These are phyloP conservation scores for Pichia deserticola DNA, from an alignment of 805 yeast genomes.

Conservation along the genomic window DNA sequence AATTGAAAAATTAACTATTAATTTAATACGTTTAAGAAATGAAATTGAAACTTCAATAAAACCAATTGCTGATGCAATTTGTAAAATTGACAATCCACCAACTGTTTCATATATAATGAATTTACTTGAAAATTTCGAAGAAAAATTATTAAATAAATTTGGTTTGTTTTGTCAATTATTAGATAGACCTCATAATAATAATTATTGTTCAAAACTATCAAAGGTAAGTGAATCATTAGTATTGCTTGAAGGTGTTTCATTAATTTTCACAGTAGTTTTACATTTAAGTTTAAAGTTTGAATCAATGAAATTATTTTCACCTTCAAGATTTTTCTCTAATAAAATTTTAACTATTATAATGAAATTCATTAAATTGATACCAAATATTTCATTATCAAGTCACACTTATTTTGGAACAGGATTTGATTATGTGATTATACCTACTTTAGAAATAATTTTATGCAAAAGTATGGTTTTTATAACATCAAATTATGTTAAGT, in stretches of 20 bases:
- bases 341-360: conserved; percentile 27
- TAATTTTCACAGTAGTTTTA: conserved; percentile 33
- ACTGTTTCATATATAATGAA: conserved; percentile 32
- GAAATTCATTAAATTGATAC: conserved; percentile 30
- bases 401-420: conserved; percentile 26
- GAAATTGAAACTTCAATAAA: conserved; percentile 27
- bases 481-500: conserved; percentile 23
- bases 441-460: conserved; percentile 29
- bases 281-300: conserved; percentile 34
- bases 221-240: conserved; percentile 16
- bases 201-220: conserved; percentile 15
- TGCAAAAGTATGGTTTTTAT: conserved; percentile 27
- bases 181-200: conserved; percentile 12
- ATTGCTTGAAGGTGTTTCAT: conserved; percentile 24
- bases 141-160: conserved; percentile 23
- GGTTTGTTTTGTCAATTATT: conserved; percentile 25
- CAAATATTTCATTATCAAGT: conserved; percentile 28
- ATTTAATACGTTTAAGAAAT: conserved; percentile 24
- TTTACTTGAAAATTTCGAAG: conserved; percentile 32
- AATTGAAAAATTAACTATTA: conserved; percentile 36
- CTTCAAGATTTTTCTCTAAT: conserved; percentile 33
- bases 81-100: conserved; percentile 34
- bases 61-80: conserved; percentile 30
- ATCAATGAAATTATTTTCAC: conserved; percentile 22
- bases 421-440: conserved; percentile 34